phyloP scores from a whole-genome alignment of 2,329 filamentous ascomycete species.

The Cadophora sp. region DNA sequence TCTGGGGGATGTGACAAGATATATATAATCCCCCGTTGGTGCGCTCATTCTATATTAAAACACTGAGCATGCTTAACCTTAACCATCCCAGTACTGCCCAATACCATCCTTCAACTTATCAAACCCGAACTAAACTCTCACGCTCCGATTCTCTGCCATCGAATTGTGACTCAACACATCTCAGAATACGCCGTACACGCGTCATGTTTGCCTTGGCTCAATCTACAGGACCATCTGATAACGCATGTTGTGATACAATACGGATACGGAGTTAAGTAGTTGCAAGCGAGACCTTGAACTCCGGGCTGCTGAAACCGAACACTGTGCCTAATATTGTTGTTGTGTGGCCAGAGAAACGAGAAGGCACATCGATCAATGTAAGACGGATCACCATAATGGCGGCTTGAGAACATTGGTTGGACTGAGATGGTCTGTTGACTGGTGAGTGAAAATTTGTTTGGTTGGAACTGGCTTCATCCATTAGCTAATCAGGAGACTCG shows the following conservation, averaged over 20 bases:
- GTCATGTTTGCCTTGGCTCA: neutral
- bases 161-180: neutral
- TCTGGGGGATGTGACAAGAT: neutral
- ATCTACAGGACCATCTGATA: neutral
- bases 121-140: neutral
- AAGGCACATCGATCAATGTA: too few relatives aligned
- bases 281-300: neutral
- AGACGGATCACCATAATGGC: too few relatives aligned
- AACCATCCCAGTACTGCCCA: neutral
- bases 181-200: neutral
- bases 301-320: too few relatives aligned
- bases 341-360: too few relatives aligned
- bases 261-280: slow-evolving; percentile 9
- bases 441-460: too few relatives aligned
- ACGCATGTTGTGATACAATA: neutral
- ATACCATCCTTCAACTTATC: neutral
- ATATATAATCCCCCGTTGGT: neutral
- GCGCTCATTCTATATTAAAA: neutral
- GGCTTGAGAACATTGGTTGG: too few relatives aligned
- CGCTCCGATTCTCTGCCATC: neutral
- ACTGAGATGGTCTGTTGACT: too few relatives aligned
- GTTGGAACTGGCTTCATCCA: too few relatives aligned
- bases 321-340: too few relatives aligned
- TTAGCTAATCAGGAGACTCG: too few relatives aligned
- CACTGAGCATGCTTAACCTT: neutral